Base-by-base conservation (phyloP, 805 yeast species). In the Spathaspora hagerdaliae region DNA sequence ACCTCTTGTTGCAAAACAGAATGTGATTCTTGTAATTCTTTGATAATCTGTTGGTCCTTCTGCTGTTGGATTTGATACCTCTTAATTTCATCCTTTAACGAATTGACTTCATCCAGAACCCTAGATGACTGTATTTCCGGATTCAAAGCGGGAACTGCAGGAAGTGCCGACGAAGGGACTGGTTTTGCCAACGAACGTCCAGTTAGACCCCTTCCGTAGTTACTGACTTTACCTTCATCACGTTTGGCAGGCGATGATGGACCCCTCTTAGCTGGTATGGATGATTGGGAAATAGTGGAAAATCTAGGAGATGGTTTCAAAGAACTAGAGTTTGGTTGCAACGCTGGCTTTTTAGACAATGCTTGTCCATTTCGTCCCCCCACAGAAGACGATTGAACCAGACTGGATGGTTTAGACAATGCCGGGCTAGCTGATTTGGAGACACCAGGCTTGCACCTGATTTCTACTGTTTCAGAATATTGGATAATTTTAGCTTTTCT, bases 191-290 rank as follows among this genome's bases (percentile, higher is more conserved):
- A 59, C 11, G 78, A 67, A 49, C 79, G 64, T 1, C 73, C 74
- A 0, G 79, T 68, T 27, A 74, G 57, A 1, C 77, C 64, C 37
- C 72, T 65, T n/a, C 67, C 64, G 42, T 47, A 51, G 15, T 62
- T 52, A 1, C 69, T 57, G 6, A 57, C 55, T 45, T 63, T 71
- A 52, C 60, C 51, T 53, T 74, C 59, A 1, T 59, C 59, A 36
- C 75, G 61, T 54, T 81, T 83, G 32, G 81, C 73, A 1, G 92
- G 92, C 0, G 91, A 85, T 0, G 87, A 71, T 0, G 92, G 87
- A 0, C 77, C 75, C 49, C 94, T 71, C 54, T 85, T 85, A 2
- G 85, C 72, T 3, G 91, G 91, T 14, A 84, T 65, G 2, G 59
- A 46, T 27, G 53, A 33, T 5, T 71, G 57, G 2, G 55, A 42